These are phyloP conservation scores for Trichoderma virens DNA, from an alignment of 495 filamentous ascomycete species.

Conservation along the genomic window DNA sequence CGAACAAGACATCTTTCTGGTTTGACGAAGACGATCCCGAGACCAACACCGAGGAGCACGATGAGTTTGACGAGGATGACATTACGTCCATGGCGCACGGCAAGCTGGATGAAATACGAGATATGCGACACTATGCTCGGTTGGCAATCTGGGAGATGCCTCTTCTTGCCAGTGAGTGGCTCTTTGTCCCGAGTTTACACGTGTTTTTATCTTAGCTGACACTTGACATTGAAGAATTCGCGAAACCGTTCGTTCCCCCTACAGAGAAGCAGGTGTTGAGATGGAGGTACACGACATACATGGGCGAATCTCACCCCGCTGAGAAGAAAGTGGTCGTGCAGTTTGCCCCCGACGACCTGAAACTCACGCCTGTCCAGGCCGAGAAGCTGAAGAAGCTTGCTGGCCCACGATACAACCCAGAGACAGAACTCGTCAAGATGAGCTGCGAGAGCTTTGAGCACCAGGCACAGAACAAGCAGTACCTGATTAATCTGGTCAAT, in stretches of 20 bases:
- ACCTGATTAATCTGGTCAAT: constrained; percentile 70
- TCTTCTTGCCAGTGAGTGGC: constrained; percentile 65
- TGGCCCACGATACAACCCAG: constrained; percentile 84
- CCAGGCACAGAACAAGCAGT: constrained; percentile 92
- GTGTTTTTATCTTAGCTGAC: background rate
- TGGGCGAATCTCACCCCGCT: constrained; percentile 89
- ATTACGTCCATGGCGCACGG: constrained; percentile 72
- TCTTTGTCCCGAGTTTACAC: background rate
- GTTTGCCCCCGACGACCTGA: constrained; percentile 62
- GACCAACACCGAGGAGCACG: constrained; percentile 29
- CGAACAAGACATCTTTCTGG: constrained; percentile 28
- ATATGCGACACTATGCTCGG: constrained; percentile 80
- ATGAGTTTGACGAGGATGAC: constrained; percentile 60
- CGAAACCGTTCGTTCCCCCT: constrained; percentile 72
- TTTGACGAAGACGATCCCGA: constrained; percentile 35
- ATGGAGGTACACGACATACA: constrained; percentile 95
- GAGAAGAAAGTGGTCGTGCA: constrained; percentile 90
- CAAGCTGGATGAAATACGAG: constrained; percentile 82
- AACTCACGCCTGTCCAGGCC: constrained; percentile 57
- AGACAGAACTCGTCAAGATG: constrained; percentile 78
- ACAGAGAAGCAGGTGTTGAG: constrained; percentile 59
- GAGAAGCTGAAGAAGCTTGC: constrained; percentile 80
- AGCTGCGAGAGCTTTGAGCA: constrained; percentile 82
- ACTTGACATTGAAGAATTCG: constrained; percentile 55
- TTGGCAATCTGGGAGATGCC: constrained; percentile 96